Conservation (phyloP, 306 rosid species). For the Hippophae gyantsensis region DNA sequence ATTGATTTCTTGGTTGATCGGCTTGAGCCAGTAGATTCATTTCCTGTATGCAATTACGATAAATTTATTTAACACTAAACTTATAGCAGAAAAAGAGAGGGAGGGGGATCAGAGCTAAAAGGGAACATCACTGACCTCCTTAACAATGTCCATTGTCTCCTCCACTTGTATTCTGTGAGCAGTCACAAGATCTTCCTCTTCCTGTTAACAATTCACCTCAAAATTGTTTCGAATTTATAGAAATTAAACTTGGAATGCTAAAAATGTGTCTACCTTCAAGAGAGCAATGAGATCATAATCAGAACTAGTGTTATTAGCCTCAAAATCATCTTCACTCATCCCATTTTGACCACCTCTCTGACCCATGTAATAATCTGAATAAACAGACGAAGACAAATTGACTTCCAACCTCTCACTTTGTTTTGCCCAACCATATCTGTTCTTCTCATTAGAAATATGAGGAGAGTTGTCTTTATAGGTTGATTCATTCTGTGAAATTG, state of each 20-base stretch:
- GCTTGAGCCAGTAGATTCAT: slow-evolving; percentile 77
- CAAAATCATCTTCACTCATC: slow-evolving; percentile 37
- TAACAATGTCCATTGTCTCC: slow-evolving; percentile 78
- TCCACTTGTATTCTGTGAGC: slow-evolving; percentile 85
- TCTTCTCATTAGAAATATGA: slow-evolving; percentile 44
- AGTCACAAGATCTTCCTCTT: slow-evolving; percentile 80
- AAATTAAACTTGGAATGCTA: slow-evolving; percentile 5
- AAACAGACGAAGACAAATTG: slow-evolving; percentile 33
- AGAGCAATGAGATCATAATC: slow-evolving; percentile 64
- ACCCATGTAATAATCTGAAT: slow-evolving; percentile 42
- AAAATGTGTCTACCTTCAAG: slow-evolving; percentile 49
- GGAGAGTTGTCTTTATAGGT: slow-evolving; percentile 40
- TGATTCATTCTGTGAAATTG: slow-evolving; percentile 31
- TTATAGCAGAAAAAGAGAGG: not conserved
- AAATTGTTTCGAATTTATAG: slow-evolving; percentile 11
- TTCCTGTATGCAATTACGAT: slow-evolving; percentile 44
- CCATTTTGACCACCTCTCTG: slow-evolving; percentile 44
- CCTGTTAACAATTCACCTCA: slow-evolving; percentile 33
- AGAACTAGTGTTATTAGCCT: slow-evolving; percentile 27
- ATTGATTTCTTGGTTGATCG: slow-evolving; percentile 79
- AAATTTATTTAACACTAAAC: slow-evolving; percentile 8
- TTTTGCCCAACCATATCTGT: slow-evolving; percentile 67
- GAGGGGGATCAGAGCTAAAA: not conserved
- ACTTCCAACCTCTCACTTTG: slow-evolving; percentile 52
- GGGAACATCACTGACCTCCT: slow-evolving; percentile 46